These are phyloP conservation scores for Candida rishiriensis DNA, from an alignment of 805 yeast species.

Conservation along the genomic window DNA sequence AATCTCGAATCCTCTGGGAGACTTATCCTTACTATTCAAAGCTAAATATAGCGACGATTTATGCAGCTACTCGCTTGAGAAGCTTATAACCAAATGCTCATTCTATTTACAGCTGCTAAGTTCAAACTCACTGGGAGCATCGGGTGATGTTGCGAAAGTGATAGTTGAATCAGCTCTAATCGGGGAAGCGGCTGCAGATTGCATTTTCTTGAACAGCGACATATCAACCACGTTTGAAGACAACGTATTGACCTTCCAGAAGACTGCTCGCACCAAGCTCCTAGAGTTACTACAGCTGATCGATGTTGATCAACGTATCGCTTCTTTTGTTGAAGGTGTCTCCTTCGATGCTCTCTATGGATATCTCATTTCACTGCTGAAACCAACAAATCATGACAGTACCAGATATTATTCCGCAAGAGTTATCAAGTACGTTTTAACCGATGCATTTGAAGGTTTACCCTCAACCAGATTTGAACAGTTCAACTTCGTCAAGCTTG, in stretches of 20 bases:
- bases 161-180: slow-evolving; percentile 26
- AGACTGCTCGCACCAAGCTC: not conserved
- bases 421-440: slow-evolving; percentile 29
- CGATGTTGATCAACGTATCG: not conserved
- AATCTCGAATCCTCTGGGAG: slow-evolving; percentile 22
- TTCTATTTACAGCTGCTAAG: slow-evolving; percentile 3
- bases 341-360: not conserved
- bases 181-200: slow-evolving; percentile 36
- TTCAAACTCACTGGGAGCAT: not conserved
- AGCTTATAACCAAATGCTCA: not conserved
- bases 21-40: slow-evolving; percentile 14
- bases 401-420: slow-evolving; percentile 31
- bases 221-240: slow-evolving; percentile 6
- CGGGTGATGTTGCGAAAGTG: slow-evolving; percentile 1
- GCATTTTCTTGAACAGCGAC: slow-evolving; percentile 24
- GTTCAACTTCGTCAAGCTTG: slow-evolving; percentile 30
- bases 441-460: slow-evolving; percentile 26
- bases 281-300: not conserved
- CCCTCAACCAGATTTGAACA: slow-evolving; percentile 14
- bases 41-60: not conserved
- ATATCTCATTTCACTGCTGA: not conserved
- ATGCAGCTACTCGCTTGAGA: not conserved
- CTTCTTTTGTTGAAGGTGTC: not conserved
- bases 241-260: slow-evolving; percentile 8
- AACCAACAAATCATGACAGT: slow-evolving; percentile 1